Evolutionary conservation across 441 rosid species (phyloP), one percentile per base, ranked within the genome.

Genomic region (Croton setiger): DNA sequence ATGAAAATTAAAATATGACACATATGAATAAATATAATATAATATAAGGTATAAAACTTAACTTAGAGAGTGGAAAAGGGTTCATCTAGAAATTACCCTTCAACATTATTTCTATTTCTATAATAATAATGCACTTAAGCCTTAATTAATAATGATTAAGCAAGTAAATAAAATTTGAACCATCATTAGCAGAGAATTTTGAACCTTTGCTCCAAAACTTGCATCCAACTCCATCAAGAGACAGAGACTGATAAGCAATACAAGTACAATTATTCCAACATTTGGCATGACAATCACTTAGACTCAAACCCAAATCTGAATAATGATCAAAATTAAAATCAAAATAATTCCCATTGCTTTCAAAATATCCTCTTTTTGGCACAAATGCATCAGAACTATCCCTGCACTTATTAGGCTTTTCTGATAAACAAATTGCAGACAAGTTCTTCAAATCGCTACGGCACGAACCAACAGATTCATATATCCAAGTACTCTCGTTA

Each of bases 241-340:
- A 52, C 11, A 48, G 48, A 68, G 75, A 36, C 49, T 63, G 68
- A 52, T 78, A 86, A 21, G 87, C 88, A 35, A 77, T 60, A 69
- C 91, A 86, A 13, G 81, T 72, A 75, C 88, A 83, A 74, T 86
- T 81, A 66, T 70, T 81, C 91, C 90, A 82, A 83, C 94, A 86
- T 55, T 70, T 69, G 39, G 76, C 76, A 61, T 81, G 89, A 68
- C 86, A 85, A 64, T 84, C 89, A 52, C 91, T 85, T 11, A 83
- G 72, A 49, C 71, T 74, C 71, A 73, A 35, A 69, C 63, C 74
- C 15, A 66, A 33, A 51, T 80, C 76, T 27, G 31, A 27, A 27
- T 27, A 27, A 27, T 27, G 2, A 27, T 2, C 31, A 27, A 27
- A 27, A 27, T 27, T 27, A 41, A 48, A 66, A 62, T 71, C 69